These are phyloP conservation scores for Leccinum huronense DNA, from an alignment of 1,284 basidiomycete genomes.

Conservation along the genomic window DNA sequence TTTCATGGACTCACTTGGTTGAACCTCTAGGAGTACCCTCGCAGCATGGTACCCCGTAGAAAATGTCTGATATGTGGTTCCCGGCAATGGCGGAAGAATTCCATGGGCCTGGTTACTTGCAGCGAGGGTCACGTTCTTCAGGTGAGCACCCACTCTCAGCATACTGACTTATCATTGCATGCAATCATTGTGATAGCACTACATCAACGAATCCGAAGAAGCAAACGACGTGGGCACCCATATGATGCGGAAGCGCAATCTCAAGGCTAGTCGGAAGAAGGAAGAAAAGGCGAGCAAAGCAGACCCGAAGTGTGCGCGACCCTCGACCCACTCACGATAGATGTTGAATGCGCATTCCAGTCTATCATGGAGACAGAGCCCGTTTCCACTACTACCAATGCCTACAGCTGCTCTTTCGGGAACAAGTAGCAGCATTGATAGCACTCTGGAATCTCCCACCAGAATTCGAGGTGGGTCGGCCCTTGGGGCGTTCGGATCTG, in stretches of 20 bases:
- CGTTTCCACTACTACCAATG: constrained; percentile 80
- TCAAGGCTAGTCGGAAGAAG: constrained; percentile 54
- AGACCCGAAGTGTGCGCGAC: constrained; percentile 54
- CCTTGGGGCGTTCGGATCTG: constrained; percentile 2
- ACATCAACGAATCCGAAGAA: constrained; percentile 69
- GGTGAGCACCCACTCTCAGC: constrained; percentile 39
- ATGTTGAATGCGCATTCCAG: constrained; percentile 40
- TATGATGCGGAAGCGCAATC: constrained; percentile 56
- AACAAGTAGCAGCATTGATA: constrained; percentile 67
- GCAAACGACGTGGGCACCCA: constrained; percentile 57
- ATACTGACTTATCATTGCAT: background rate
- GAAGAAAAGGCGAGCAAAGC: constrained; percentile 49
- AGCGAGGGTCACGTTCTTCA: constrained; percentile 78
- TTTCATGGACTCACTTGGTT: background rate
- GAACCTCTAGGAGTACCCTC: background rate
- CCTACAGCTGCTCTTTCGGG: constrained; percentile 73
- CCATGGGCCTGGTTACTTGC: constrained; percentile 69
- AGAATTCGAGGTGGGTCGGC: constrained; percentile 69
- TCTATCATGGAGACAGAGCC: constrained; percentile 76
- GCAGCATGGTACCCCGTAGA: constrained; percentile 52
- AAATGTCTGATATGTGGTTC: constrained; percentile 72
- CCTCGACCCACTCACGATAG: background rate
- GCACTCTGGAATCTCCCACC: constrained; percentile 70
- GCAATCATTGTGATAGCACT: constrained; percentile 49
- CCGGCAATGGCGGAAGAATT: constrained; percentile 75